Percentiles rank a stretch among this genome's conserved stretches.
These are phyloP conservation scores for Alternaria sp. DNA, from an alignment of 2,329 filamentous ascomycete species.

Conservation along the genomic window DNA sequence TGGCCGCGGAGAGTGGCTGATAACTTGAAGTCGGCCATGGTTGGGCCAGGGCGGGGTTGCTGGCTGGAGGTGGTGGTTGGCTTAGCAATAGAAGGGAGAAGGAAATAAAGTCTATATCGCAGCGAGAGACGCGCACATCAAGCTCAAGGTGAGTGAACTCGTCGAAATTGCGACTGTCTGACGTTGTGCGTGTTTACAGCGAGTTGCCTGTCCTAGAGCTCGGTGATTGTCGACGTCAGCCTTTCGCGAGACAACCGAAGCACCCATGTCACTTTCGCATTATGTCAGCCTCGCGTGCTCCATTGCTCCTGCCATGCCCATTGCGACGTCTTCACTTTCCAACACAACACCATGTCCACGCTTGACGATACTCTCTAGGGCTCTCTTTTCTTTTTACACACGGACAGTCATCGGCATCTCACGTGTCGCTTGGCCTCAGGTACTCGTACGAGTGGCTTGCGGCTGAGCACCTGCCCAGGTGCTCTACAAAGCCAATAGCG, in stretches of 20 bases:
- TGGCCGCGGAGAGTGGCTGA: constrained; percentile 89
- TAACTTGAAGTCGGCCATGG: constrained; percentile 87
- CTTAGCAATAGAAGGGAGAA: constrained; percentile 17
- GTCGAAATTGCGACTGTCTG: not conserved
- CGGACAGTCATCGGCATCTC: not conserved
- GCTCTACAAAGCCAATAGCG: not conserved
- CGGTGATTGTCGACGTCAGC: constrained; percentile 17
- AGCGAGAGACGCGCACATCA: constrained; percentile 11
- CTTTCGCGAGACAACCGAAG: constrained; percentile 9
- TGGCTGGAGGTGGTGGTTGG: constrained; percentile 9
- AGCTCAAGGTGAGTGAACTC: not conserved
- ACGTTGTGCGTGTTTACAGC: not conserved
- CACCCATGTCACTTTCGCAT: constrained; percentile 3
- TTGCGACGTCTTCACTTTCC: not conserved
- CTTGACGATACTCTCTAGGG: not conserved
- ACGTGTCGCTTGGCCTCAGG: not conserved
- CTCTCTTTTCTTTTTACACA: not conserved
- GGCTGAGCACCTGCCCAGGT: not conserved
- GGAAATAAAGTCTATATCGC: constrained; percentile 9
- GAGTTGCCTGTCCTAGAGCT: not conserved
- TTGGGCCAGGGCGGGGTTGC: constrained; percentile 35
- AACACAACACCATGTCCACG: not conserved
- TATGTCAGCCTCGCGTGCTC: constrained; percentile 5
- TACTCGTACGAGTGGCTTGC: not conserved
- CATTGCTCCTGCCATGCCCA: not conserved